Evolutionary conservation across 768 basidiomycete genomes (phyloP).

Genomic region (Boletus pseudopeckii): DNA sequence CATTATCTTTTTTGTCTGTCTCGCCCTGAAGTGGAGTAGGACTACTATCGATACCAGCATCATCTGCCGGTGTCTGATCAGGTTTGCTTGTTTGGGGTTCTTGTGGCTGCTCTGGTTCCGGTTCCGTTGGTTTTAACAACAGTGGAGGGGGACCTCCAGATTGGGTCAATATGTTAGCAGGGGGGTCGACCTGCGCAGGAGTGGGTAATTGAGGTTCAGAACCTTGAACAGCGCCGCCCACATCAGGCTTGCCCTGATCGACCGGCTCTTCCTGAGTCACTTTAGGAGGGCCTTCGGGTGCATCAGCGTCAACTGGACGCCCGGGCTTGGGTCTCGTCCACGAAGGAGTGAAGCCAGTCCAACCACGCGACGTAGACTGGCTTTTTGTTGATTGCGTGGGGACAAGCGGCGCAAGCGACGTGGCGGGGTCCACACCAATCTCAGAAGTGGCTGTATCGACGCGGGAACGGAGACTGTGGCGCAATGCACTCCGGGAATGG

Average conservation of each 20-base stretch:
- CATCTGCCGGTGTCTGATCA: conserved; percentile 1
- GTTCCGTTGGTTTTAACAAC: conserved; percentile 8
- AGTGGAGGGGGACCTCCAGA: conserved; percentile 2
- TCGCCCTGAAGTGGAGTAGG: not conserved
- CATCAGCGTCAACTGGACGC: not conserved
- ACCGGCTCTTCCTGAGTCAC: not conserved
- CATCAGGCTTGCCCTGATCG: conserved; percentile 4
- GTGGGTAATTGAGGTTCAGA: conserved; percentile 15
- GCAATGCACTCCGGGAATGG: conserved; percentile 12
- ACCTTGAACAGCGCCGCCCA: not conserved
- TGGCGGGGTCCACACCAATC: conserved; percentile 17
- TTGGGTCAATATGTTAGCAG: conserved; percentile 12
- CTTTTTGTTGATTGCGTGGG: conserved; percentile 1
- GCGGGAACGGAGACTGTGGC: conserved; percentile 11
- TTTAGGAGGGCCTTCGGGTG: conserved; percentile 6
- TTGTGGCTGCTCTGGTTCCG: not conserved
- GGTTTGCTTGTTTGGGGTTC: not conserved
- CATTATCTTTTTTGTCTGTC: not conserved
- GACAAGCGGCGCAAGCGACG: conserved; percentile 1
- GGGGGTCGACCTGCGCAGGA: conserved; percentile 26
- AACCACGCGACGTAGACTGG: conserved; percentile 5
- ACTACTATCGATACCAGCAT: conserved; percentile 11
- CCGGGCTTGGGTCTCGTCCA: conserved; percentile 4
- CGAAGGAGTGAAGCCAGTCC: not conserved
- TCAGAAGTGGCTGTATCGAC: conserved; percentile 22